These are phyloP conservation scores for Tinospora cordifolia DNA, from an alignment of 164 flowering plant species.

Conservation along the genomic window DNA sequence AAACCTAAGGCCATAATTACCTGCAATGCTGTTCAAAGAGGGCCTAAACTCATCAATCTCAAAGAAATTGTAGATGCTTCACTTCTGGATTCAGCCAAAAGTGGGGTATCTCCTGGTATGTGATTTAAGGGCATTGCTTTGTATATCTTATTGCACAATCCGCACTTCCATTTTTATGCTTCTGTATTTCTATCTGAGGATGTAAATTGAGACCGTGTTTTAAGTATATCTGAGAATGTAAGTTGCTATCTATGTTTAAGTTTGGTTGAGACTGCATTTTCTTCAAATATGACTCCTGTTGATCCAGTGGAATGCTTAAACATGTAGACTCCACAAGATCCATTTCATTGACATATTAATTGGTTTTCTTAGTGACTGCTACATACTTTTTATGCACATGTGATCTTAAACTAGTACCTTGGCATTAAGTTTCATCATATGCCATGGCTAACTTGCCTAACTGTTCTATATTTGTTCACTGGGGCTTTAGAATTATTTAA, in stretches of 20 bases:
- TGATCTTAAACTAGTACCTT: not conserved
- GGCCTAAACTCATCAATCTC: conserved; percentile 67
- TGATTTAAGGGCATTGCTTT: not conserved
- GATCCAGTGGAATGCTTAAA: not conserved
- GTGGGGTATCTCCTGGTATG: conserved; percentile 64
- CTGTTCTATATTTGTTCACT: too few species aligned
- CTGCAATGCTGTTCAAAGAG: conserved; percentile 92
- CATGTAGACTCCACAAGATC: not conserved
- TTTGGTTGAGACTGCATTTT: not conserved
- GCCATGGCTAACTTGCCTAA: not conserved
- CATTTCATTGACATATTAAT: not conserved
- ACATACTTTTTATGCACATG: not conserved
- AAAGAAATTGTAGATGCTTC: conserved; percentile 91
- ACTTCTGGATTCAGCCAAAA: conserved; percentile 45
- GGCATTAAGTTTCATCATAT: not conserved
- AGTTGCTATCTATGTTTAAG: not conserved
- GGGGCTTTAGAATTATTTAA: too few species aligned
- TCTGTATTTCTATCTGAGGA: too few species aligned
- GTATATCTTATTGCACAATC: too few species aligned
- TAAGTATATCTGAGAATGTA: too few species aligned
- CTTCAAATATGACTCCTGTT: not conserved
- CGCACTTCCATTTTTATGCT: too few species aligned
- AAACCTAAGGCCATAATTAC: conserved; percentile 84
- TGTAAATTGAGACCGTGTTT: too few species aligned
- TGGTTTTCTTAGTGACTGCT: not conserved